phyloP scores from a whole-genome alignment of 495 filamentous ascomycete genomes.

The Penicillium malachiteum region DNA sequence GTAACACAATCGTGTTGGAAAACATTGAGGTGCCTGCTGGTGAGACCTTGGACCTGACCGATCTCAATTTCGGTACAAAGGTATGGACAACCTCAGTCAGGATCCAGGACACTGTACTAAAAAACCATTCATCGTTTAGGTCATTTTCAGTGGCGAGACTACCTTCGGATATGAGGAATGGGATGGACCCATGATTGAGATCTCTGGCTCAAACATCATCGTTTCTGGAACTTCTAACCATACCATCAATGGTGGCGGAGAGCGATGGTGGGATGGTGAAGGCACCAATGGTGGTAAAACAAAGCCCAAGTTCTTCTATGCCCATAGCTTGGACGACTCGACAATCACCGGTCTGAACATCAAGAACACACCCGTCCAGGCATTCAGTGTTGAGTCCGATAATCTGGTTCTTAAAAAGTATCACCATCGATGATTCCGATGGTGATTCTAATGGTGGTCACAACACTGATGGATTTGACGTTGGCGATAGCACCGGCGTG shows the following conservation, averaged over 20 bases:
- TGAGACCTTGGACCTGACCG: constrained; percentile 51
- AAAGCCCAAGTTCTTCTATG: constrained; percentile 59
- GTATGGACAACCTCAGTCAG: constrained; percentile 15
- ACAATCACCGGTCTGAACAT: constrained; percentile 47
- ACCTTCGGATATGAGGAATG: constrained; percentile 57
- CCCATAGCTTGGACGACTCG: constrained; percentile 41
- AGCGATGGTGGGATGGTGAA: constrained; percentile 53
- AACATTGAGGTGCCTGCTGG: constrained; percentile 53
- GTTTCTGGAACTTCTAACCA: constrained; percentile 28
- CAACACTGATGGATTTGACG: constrained; percentile 69
- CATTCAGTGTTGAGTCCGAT: constrained; percentile 48
- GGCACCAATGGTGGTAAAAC: constrained; percentile 55
- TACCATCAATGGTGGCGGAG: constrained; percentile 39
- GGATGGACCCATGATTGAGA: constrained; percentile 47
- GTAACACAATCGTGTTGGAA: constrained; percentile 50
- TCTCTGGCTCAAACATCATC: constrained; percentile 48
- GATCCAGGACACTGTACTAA: too few relatives aligned
- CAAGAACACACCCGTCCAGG: constrained; percentile 63
- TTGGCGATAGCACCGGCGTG: constrained; percentile 51
- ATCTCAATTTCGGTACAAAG: constrained; percentile 42
- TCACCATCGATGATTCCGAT: constrained; percentile 62
- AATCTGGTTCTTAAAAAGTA: constrained; percentile 48
- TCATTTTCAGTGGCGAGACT: constrained; percentile 51
- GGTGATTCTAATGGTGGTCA: constrained; percentile 52
- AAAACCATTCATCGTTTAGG: constrained; percentile 20